Percentiles rank a stretch among this genome's conserved stretches.
These are phyloP conservation scores for Teunomyces atbi DNA, from an alignment of 805 yeast species.

Conservation along the genomic window DNA sequence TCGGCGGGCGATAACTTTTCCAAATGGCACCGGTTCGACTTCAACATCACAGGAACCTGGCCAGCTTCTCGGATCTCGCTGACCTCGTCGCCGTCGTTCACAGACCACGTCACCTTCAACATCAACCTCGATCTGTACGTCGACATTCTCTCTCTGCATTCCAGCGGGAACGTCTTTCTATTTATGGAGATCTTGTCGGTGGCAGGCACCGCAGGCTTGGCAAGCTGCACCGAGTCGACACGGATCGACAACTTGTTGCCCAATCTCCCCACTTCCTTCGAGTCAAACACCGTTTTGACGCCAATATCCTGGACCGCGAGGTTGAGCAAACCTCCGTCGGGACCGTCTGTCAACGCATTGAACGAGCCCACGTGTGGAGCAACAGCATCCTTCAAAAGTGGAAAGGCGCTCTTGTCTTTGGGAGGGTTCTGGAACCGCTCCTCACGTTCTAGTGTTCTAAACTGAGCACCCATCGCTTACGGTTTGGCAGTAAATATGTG, in stretches of 20 bases:
- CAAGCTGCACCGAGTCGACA: conserved; percentile 85
- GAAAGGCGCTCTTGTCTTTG: conserved; percentile 76
- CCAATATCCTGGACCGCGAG: conserved; percentile 89
- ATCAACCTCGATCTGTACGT: conserved; percentile 78
- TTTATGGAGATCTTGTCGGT: conserved; percentile 72
- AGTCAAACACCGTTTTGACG: conserved; percentile 78
- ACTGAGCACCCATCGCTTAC: conserved; percentile 49
- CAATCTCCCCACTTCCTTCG: conserved; percentile 59
- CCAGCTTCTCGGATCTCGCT: conserved; percentile 89
- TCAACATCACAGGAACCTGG: conserved; percentile 85
- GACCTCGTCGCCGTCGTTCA: conserved; percentile 83
- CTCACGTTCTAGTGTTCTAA: conserved; percentile 86
- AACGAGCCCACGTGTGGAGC: conserved; percentile 95
- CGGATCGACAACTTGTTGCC: conserved; percentile 86
- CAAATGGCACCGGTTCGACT: conserved; percentile 88
- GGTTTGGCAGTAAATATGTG: conserved; percentile 2
- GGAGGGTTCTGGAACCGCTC: conserved; percentile 85
- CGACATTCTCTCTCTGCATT: conserved; percentile 83
- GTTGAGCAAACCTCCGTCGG: conserved; percentile 80
- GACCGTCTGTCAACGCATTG: conserved; percentile 90
- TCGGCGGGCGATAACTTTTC: conserved; percentile 80
- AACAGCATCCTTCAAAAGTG: conserved; percentile 83
- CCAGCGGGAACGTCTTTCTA: conserved; percentile 75
- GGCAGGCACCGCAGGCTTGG: conserved; percentile 75
- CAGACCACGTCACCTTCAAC: conserved; percentile 78